Conservation (phyloP, 495 filamentous ascomycete genomes). For the Trichoderma asperelloides region DNA sequence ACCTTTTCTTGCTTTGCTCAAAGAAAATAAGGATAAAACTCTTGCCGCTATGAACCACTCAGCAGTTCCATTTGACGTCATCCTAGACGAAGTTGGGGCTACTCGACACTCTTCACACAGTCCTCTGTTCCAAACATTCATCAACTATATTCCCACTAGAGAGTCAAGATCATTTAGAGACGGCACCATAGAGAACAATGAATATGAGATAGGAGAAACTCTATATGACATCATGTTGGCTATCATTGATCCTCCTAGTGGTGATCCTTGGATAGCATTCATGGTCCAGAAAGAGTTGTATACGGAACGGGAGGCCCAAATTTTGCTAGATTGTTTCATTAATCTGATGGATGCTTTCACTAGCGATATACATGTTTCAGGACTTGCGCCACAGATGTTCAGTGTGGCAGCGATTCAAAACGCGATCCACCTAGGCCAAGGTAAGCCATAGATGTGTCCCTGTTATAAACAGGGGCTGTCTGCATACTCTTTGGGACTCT, state of each 20-base stretch:
- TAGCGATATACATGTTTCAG: background rate
- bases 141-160: constrained; percentile 27
- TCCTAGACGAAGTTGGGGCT: constrained; percentile 21
- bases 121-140: constrained; percentile 16
- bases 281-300: constrained; percentile 16
- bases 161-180: constrained; percentile 14
- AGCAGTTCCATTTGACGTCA: constrained; percentile 20
- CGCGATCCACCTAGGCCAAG: constrained; percentile 17
- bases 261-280: constrained; percentile 11
- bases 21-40: background rate
- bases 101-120: constrained; percentile 14
- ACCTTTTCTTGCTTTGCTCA: constrained; percentile 9
- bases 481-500: too few relatives aligned
- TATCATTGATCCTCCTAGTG: constrained; percentile 15
- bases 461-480: too few relatives aligned
- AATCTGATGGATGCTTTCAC: constrained; percentile 19
- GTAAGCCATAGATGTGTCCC: constrained; percentile 5
- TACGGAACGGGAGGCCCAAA: constrained; percentile 9
- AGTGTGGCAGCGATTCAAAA: constrained; percentile 5
- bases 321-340: constrained; percentile 22
- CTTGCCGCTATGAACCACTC: constrained; percentile 13
- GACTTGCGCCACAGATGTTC: constrained; percentile 9
- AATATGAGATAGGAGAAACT: constrained; percentile 15
- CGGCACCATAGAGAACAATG: constrained; percentile 19
- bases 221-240: constrained; percentile 24